Conservation (phyloP, 179 eudicot species). For the Beta lomatogona region DNA sequence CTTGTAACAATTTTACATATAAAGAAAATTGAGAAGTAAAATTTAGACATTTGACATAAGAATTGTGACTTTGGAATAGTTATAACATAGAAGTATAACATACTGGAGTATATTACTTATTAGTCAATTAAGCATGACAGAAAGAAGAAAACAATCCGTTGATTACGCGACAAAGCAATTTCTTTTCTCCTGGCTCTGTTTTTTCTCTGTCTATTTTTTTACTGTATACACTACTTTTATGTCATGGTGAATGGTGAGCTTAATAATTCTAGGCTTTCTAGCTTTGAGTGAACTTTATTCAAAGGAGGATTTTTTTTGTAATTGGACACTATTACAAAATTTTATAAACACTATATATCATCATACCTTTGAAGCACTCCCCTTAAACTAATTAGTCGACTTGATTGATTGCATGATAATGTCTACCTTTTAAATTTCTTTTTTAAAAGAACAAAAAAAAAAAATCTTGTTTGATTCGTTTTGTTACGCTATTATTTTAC, state of each 20-base stretch:
- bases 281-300: constrained; percentile 19
- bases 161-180: constrained; percentile 14
- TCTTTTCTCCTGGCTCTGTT: neutral
- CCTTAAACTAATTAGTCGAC: neutral
- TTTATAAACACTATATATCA: neutral
- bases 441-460: too few relatives aligned
- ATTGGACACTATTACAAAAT: neutral
- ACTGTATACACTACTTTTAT: neutral
- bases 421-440: neutral
- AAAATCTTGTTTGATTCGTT: too few relatives aligned
- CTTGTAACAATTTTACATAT: too few relatives aligned
- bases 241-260: neutral
- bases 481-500: too few relatives aligned
- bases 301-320: neutral
- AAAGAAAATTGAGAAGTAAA: neutral
- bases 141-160: constrained; percentile 14
- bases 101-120: too few relatives aligned
- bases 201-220: neutral
- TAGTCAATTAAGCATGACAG: neutral
- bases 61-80: too few relatives aligned
- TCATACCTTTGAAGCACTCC: too few relatives aligned
- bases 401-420: neutral
- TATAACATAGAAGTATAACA: too few relatives aligned
- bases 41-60: too few relatives aligned
- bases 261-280: too few relatives aligned